A percentile compares a stretch with the other conserved stretches of the same genome.
Evolutionary conservation across 2,329 filamentous ascomycete genomes (phyloP).

Genomic region (Pseudopyricularia javanii): DNA sequence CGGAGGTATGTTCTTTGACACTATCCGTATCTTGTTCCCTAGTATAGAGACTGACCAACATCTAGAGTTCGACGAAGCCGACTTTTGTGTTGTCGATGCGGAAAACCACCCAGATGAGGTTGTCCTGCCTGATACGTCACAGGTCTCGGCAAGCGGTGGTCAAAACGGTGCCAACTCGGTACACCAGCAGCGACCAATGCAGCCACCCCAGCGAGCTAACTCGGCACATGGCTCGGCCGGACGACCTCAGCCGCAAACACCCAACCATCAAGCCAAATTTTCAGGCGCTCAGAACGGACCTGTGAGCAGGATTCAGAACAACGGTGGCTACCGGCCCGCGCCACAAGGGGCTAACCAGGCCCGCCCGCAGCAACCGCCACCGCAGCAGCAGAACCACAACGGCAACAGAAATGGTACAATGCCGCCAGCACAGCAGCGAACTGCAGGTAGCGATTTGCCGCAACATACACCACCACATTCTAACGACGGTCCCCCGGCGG

Average conservation of each 20-base stretch:
- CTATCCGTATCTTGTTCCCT: not conserved
- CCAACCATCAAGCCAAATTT: constrained; percentile 17
- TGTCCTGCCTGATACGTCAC: constrained; percentile 32
- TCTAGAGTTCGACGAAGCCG: constrained; percentile 61
- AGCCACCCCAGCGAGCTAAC: not conserved
- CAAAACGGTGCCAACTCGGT: constrained; percentile 4
- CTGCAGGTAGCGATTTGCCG: not conserved
- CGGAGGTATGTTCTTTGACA: constrained; percentile 24
- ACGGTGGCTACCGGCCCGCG: not conserved
- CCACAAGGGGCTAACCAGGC: constrained; percentile 9
- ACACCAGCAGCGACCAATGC: constrained; percentile 1
- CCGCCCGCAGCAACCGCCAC: not conserved
- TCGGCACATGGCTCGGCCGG: constrained; percentile 8
- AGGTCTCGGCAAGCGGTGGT: constrained; percentile 17
- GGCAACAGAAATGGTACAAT: constrained; percentile 2
- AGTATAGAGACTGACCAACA: not conserved
- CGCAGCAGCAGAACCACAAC: constrained; percentile 9
- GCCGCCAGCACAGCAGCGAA: constrained; percentile 8
- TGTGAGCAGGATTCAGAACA: not conserved
- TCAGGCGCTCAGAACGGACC: constrained; percentile 7
- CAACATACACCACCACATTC: constrained; percentile 13
- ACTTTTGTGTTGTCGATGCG: constrained; percentile 53
- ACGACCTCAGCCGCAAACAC: constrained; percentile 20
- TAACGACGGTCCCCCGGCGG: constrained; percentile 6
- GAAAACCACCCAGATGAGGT: constrained; percentile 69